Percentiles rank a stretch among this genome's conserved stretches.
phyloP scores from a whole-genome alignment of 208 protist genomes.

The Jaenimonas drosophilae region DNA sequence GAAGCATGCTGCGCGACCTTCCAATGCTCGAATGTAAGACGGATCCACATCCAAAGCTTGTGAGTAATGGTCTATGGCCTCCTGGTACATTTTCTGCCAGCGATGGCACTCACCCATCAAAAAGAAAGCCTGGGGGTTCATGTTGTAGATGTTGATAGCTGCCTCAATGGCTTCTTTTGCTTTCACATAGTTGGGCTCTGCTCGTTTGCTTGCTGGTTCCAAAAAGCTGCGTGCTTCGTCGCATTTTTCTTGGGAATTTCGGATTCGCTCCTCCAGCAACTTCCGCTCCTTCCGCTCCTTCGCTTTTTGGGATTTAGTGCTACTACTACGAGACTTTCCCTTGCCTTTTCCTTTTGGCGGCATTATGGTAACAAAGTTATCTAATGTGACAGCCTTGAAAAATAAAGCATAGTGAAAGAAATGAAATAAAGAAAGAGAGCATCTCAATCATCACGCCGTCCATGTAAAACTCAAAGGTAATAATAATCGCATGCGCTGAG shows the following conservation, averaged over 20 bases:
- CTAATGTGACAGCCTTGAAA: too few relatives aligned
- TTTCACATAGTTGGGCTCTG: constrained; percentile 66
- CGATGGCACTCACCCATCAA: constrained; percentile 58
- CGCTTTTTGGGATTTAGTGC: constrained; percentile 15
- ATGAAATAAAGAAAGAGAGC: constrained; percentile 5
- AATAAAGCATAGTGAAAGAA: constrained; percentile 3
- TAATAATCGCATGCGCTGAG: too few relatives aligned
- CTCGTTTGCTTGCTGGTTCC: constrained; percentile 43
- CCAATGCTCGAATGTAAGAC: constrained; percentile 40
- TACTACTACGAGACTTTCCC: constrained; percentile 6
- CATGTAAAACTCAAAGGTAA: too few relatives aligned
- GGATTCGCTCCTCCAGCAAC: constrained; percentile 64
- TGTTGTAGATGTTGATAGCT: constrained; percentile 68
- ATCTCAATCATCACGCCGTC: background rate
- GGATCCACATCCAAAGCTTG: constrained; percentile 65
- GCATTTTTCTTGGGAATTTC: constrained; percentile 60
- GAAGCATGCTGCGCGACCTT: constrained; percentile 68
- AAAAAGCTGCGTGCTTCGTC: constrained; percentile 61
- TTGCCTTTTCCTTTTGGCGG: constrained; percentile 10
- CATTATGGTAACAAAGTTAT: too few relatives aligned
- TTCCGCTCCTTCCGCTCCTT: constrained; percentile 69
- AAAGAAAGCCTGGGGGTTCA: constrained; percentile 42
- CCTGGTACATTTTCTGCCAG: constrained; percentile 36
- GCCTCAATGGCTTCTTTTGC: constrained; percentile 61
- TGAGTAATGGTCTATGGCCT: constrained; percentile 74